phyloP scores from a whole-genome alignment of 306 rosid genomes.

The Elaeagnus macrophylla region DNA sequence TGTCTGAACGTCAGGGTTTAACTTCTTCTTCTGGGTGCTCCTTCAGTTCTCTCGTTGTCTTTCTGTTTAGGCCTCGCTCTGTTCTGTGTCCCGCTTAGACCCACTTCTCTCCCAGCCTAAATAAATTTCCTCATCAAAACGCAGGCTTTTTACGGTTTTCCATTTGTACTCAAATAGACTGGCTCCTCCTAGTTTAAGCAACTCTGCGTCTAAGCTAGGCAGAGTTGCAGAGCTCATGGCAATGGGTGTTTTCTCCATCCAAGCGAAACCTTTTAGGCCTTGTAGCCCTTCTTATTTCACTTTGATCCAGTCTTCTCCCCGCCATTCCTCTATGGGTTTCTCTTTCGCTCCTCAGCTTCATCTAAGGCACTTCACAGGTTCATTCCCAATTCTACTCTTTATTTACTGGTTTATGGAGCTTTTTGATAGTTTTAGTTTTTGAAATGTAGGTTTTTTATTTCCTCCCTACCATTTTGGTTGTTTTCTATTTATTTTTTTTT shows the following conservation, averaged over 20 bases:
- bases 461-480: conserved; percentile 7
- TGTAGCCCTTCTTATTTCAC: conserved; percentile 48
- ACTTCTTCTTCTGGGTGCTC: conserved; percentile 15
- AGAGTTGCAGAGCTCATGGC: conserved; percentile 37
- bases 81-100: conserved; percentile 23
- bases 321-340: conserved; percentile 15
- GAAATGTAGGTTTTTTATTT: conserved; percentile 6
- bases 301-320: conserved; percentile 30
- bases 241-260: conserved; percentile 56
- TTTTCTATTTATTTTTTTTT: not conserved
- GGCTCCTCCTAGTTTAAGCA: conserved; percentile 28
- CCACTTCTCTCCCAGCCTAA: conserved; percentile 18
- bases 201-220: conserved; percentile 41
- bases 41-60: not conserved
- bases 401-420: not conserved
- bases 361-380: conserved; percentile 38
- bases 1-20: conserved; percentile 29
- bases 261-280: conserved; percentile 42
- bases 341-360: conserved; percentile 39
- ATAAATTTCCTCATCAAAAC: conserved; percentile 11
- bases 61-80: conserved; percentile 26
- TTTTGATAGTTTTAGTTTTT: conserved; percentile 3
- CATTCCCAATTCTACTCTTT: conserved; percentile 1
- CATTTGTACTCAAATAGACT: conserved; percentile 22
- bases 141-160: conserved; percentile 20